Conservation (phyloP, 371 early-diverging fungal species). For the Batrachochytrium dendrobatidis region DNA sequence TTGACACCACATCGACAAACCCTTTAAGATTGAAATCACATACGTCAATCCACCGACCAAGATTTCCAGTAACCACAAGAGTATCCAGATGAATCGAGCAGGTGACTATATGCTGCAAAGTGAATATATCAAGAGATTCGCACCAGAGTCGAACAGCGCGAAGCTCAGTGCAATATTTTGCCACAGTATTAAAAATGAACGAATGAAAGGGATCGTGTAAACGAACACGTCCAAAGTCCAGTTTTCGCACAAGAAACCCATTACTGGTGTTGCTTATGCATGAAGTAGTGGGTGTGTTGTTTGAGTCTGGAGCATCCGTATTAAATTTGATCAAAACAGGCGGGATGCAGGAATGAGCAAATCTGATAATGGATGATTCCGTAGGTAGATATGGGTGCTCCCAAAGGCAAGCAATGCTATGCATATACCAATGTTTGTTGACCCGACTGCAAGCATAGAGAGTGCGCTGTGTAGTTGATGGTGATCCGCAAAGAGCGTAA, state of each 20-base stretch:
- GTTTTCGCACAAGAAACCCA: background rate
- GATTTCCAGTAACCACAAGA: constrained; percentile 9
- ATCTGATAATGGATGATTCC: background rate
- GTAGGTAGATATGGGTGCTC: constrained; percentile 5
- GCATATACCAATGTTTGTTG: constrained; percentile 10
- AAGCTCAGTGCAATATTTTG: background rate
- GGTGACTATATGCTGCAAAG: constrained; percentile 4
- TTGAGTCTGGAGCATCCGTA: background rate
- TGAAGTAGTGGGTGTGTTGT: background rate
- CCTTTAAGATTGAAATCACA: background rate
- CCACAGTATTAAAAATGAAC: constrained; percentile 1
- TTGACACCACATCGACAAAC: background rate
- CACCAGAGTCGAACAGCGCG: constrained; percentile 13
- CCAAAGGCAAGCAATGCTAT: constrained; percentile 1
- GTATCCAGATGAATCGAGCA: constrained; percentile 1
- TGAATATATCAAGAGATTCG: constrained; percentile 7
- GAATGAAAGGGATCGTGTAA: constrained; percentile 13
- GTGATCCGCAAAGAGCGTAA: background rate
- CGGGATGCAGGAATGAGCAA: background rate
- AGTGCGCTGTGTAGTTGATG: constrained; percentile 4
- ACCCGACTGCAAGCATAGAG: constrained; percentile 7
- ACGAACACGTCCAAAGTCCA: constrained; percentile 11
- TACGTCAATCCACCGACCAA: constrained; percentile 1
- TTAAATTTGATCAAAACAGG: no score
- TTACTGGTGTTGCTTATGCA: background rate